Evolutionary conservation across 139 green algal genomes (phyloP), one percentile per base, ranked within the genome.

Genomic region (Closterium sp.): DNA sequence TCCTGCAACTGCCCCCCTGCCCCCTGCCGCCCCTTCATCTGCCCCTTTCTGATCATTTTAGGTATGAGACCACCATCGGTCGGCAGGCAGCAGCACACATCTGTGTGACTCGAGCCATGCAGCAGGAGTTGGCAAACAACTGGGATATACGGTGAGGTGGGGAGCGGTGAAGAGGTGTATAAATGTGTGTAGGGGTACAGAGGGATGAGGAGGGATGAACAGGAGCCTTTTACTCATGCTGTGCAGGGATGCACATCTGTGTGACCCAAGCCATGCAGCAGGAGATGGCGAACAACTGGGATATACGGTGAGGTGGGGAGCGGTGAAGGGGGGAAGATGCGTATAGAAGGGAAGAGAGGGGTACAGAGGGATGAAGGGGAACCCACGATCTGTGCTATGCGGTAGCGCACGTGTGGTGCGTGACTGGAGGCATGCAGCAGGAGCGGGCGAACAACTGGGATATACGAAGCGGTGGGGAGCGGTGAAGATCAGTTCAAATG

Each of bases 101-200:
- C 62, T 98, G 97, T 93, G 98, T 99, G 13, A 99, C 97, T 0
- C 28, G 91, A 27, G 97, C 97, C 22, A 99, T 99, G 97, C 86
- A 95, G 90, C 45, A 96, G 2, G 97, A 98, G 89, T 94, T 99
- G 70, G 70, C 70, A 11, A 11, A 28, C 3, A 85, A 92, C 31
- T 99, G 97, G 97, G 91, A 96, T 13, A 93, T 99, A 42, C 88
- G 92, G 91, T 94, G 27, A 62, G n/a, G n/a, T n/a, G 30, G 70
- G 42, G 42, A 62, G 7, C 42, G 7, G 92, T 4, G 85, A 31
- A 31, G 7, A 88, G 7, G 29, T 5, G 29, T 17, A 88, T 17
- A 88, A 88, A 45, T n/a, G n/a, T n/a, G n/a, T n/a, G n/a, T n/a
- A n/a, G n/a, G n/a, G n/a, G n/a, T n/a, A n/a, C n/a, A n/a, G n/a